Evolutionary conservation across 179 eudicot genomes (phyloP).

Genomic region (Heliamphora ciliata): DNA sequence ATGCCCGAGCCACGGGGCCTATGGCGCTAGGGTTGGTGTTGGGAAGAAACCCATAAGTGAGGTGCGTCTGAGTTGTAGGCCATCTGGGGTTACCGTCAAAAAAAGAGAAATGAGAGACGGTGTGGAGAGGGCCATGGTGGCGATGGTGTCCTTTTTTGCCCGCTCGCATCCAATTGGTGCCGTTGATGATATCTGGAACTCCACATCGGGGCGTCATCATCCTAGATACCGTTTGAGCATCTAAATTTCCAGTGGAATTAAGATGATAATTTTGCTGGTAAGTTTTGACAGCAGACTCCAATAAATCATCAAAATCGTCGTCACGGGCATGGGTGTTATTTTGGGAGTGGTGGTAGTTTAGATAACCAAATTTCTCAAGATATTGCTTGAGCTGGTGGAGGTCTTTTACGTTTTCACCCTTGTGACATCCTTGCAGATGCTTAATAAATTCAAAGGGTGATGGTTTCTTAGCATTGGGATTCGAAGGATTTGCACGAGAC

Average conservation of each 20-base stretch:
- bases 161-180: no score
- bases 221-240: no score
- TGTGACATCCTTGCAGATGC: conserved; percentile 15
- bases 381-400: conserved; percentile 26
- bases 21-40: conserved; percentile 6
- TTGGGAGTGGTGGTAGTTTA: conserved; percentile 1
- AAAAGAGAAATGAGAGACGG: no score
- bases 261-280: conserved; percentile 32
- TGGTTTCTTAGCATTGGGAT: background rate
- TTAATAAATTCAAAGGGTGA: conserved; percentile 12
- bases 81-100: no score
- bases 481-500: background rate
- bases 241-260: no score
- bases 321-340: conserved; percentile 1
- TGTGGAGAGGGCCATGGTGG: no score
- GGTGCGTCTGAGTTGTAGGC: no score
- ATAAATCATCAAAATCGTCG: conserved; percentile 26
- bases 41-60: conserved; percentile 20
- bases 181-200: no score
- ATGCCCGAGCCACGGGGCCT: conserved; percentile 14
- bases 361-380: conserved; percentile 30
- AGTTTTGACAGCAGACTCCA: conserved; percentile 27
- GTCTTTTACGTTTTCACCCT: conserved; percentile 21
- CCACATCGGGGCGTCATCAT: no score
- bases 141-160: no score